Percentiles rank a stretch among this genome's conserved stretches.
phyloP scores from a whole-genome alignment of 2,329 filamentous ascomycete genomes.

The Phialophora tarda region DNA sequence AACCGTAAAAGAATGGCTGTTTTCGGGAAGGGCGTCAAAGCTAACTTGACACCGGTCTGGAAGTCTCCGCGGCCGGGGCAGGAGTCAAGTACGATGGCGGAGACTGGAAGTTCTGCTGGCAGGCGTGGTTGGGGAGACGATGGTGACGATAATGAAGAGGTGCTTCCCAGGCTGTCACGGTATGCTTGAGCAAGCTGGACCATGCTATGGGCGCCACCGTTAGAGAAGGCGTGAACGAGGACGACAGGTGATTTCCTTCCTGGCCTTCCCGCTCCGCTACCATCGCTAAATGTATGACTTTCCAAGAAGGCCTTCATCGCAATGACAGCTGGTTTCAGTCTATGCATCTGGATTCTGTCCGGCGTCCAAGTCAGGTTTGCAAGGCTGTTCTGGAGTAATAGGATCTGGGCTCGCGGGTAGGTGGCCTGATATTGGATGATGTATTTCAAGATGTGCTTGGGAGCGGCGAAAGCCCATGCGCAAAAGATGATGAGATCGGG shows the following conservation, averaged over 20 bases:
- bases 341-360: conserved; percentile 15
- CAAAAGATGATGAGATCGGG: conserved; percentile 26
- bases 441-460: conserved; percentile 26
- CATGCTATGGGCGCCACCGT: conserved; percentile 57
- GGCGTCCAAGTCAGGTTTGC: conserved; percentile 14
- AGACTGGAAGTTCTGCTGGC: conserved; percentile 45
- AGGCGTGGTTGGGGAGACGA: not conserved
- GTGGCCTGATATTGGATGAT: conserved; percentile 17
- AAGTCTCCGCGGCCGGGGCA: conserved; percentile 18
- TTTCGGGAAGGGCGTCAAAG: conserved; percentile 12
- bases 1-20: conserved; percentile 5
- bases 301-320: conserved; percentile 12
- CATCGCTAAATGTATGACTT: not conserved
- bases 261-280: not conserved
- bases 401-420: conserved; percentile 20
- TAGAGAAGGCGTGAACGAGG: conserved; percentile 60
- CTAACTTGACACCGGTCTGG: not conserved
- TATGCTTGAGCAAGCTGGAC: conserved; percentile 47
- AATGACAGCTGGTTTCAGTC: conserved; percentile 5
- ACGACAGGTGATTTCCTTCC: conserved; percentile 38
- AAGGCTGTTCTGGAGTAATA: conserved; percentile 19
- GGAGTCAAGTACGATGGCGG: conserved; percentile 58
- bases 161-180: conserved; percentile 8
- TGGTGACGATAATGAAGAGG: not conserved
- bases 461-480: conserved; percentile 22